Evolutionary conservation across 139 green algal genomes (phyloP), one percentile per base, ranked within the genome.

Genomic region (Chlorella sp.): DNA sequence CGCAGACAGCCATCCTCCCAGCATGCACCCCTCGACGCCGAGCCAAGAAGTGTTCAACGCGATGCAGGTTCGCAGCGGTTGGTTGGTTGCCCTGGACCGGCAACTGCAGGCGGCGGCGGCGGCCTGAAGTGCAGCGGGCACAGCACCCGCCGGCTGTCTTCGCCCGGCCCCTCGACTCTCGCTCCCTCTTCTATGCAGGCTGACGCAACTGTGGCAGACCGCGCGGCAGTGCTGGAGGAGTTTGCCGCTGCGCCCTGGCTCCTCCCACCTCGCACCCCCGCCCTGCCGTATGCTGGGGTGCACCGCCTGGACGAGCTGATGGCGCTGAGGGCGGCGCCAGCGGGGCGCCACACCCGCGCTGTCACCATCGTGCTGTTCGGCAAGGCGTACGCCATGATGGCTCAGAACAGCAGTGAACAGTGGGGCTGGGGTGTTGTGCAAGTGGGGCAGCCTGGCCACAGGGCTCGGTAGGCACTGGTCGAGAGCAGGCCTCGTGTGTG

Each of bases 211-310:
- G 32, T 81, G 6, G 28, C 36, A 1, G 34, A 23, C 2, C 34
- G 9, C 30, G 74, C 28, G 4, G 55, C 28, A 1, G 9, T 81
- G 32, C 28, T 47, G 21, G 74, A 69, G 32, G 74, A 81, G 55
- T 81, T 81, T 81, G 74, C 56, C 32, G 74, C 74, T 55, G 55
- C 74, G 13, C 74, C 74, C 32, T 81, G 74, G 74, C 74, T 81
- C 55, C 74, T 81, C 55, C 74, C 74, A 11, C 32, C 55, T 2
- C 74, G 74, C 74, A 81, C 74, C 16, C 34, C 55, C 1, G 15
- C 36, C 55, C 74, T 74, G 68, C 36, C 68, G 16, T 74, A 74
- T 55, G 68, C 68, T 26, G 68, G 68, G 36, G 36, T 74, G 34
- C 68, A 74, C 68, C 36, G 51, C 36, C 30, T 74, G 17, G 68